A percentile compares a stretch with the other conserved stretches of the same genome.
These are phyloP conservation scores for Monilinia vaccinii-corymbosi DNA, from an alignment of 2,329 filamentous ascomycete species.

Conservation along the genomic window DNA sequence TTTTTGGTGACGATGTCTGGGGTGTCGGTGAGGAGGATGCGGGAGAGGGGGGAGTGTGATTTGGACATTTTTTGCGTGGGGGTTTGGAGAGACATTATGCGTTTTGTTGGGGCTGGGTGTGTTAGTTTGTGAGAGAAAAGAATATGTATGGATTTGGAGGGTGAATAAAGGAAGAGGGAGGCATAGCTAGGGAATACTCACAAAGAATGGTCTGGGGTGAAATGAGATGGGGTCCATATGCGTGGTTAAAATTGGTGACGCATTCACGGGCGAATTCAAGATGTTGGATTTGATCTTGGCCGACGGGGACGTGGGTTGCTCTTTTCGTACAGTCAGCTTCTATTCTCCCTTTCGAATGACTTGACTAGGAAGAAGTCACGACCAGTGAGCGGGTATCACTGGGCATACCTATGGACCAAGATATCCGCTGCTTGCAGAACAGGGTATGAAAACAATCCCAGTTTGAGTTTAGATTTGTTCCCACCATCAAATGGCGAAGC, in stretches of 20 bases:
- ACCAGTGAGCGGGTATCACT: neutral
- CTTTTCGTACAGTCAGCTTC: conserved; percentile 33
- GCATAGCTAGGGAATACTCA: conserved; percentile 31
- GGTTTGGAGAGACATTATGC: conserved; percentile 81
- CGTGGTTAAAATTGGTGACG: conserved; percentile 77
- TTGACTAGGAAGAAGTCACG: neutral
- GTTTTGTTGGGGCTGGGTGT: conserved; percentile 49
- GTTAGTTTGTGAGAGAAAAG: neutral
- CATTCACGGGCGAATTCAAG: conserved; percentile 86
- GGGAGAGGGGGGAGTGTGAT: conserved; percentile 60
- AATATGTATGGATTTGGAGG: neutral
- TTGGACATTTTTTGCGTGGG: conserved; percentile 91
- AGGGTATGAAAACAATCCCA: conserved; percentile 91
- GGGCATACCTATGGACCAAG: conserved; percentile 62
- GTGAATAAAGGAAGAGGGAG: neutral
- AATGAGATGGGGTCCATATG: conserved; percentile 54
- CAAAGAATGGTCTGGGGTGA: conserved; percentile 64
- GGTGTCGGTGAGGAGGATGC: conserved; percentile 74
- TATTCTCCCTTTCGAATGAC: neutral
- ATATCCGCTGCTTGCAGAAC: conserved; percentile 94
- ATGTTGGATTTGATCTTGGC: conserved; percentile 91
- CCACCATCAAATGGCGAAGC: conserved; percentile 48
- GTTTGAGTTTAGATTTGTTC: conserved; percentile 58
- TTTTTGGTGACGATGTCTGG: conserved; percentile 57
- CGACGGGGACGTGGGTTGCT: conserved; percentile 90